Base-by-base conservation (phyloP, 352 stramenopile species). In the Aphanomyces astaci region DNA sequence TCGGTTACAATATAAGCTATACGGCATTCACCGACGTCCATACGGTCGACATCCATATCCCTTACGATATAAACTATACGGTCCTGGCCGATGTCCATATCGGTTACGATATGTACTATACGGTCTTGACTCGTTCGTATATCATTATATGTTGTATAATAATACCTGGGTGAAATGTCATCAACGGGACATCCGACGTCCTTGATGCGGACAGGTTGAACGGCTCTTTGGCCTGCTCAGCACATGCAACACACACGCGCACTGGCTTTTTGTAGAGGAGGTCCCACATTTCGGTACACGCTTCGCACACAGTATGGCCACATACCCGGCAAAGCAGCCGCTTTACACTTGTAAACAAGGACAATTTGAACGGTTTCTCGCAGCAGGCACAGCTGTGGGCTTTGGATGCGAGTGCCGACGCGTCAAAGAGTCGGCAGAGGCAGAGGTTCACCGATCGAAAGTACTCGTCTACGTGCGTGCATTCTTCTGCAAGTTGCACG, bases 311-410 rank as follows among this genome's bases (percentile, higher is more conserved):
- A 13, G 62, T 52, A 33, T 59, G 62, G 31, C 62, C 62, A 45
- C 62, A 68, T 19, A 68, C 55, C 5, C 62, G 62, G n/a, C 62
- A 68, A 3, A 51, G 62, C n/a, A 43, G 36, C 15, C 49, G 62
- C 51, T 68, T 68, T 15, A 31, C 27, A 2, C 39, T 59, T 11
- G 28, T 11, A 32, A 68, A 68, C 28, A 68, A 15, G 19, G 24
- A 59, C n/a, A 19, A 15, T 13, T 52, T 51, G 33, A 68, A 68
- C 22, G 62, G 3, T 2, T 4, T 7, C 19, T 45, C 33, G 43
- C 62, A 68, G 11, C 62, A 32, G 11, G 39, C 39, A 48, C 62
- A 68, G 2, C 17, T 17, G 31, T 49, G 15, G 2, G 62, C 62
- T 49, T 68, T 68, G 7, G 39, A n/a, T 25, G 24, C 25, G 32